Conservation (phyloP, 352 stramenopile genomes). For the Globisporangium lucens region DNA sequence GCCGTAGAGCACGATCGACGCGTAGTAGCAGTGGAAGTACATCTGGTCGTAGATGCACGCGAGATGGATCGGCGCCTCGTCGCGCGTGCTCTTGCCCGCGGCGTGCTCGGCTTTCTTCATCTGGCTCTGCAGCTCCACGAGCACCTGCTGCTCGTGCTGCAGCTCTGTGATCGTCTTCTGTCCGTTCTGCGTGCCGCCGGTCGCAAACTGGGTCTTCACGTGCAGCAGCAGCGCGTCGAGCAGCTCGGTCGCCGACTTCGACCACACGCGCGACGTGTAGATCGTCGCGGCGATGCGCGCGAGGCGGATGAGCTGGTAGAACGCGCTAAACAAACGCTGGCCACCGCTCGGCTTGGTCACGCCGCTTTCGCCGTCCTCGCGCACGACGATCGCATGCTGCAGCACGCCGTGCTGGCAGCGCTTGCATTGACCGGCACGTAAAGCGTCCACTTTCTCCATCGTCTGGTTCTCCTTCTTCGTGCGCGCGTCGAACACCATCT, state of each 20-base stretch:
- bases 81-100: slow-evolving; percentile 41
- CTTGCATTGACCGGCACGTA: slow-evolving; percentile 41
- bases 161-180: slow-evolving; percentile 53
- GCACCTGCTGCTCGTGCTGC: slow-evolving; percentile 51
- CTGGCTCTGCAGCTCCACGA: slow-evolving; percentile 46
- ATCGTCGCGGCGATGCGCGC: slow-evolving; percentile 49
- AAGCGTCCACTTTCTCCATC: slow-evolving; percentile 21
- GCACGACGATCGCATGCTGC: slow-evolving; percentile 52
- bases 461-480: slow-evolving; percentile 24
- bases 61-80: slow-evolving; percentile 59
- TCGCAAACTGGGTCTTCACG: slow-evolving; percentile 48
- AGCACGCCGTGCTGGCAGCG: slow-evolving; percentile 71
- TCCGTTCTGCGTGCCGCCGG: slow-evolving; percentile 61
- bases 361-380: slow-evolving; percentile 30
- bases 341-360: slow-evolving; percentile 39
- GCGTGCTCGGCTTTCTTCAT: slow-evolving; percentile 46
- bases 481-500: slow-evolving; percentile 25
- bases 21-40: slow-evolving; percentile 83
- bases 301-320: slow-evolving; percentile 59
- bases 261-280: slow-evolving; percentile 66
- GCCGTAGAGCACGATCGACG: slow-evolving; percentile 66
- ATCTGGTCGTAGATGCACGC: slow-evolving; percentile 67
- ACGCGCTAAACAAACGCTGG: slow-evolving; percentile 50
- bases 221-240: slow-evolving; percentile 44
- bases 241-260: slow-evolving; percentile 42